Percentiles rank a stretch among this genome's conserved stretches.
Conservation (phyloP, 805 yeast species). For the Pichia scutulata region DNA sequence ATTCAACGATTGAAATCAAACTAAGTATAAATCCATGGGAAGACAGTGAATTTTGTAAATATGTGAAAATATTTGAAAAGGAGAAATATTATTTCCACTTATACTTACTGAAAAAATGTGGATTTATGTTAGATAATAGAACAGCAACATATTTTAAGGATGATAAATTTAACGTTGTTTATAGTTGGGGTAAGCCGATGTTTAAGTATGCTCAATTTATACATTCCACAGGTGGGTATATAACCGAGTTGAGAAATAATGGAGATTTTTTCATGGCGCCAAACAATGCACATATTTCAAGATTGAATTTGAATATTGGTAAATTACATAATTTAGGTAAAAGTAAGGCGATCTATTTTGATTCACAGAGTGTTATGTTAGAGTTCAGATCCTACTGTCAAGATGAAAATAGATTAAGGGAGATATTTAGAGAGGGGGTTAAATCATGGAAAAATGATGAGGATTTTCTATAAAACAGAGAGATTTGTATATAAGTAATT, state of each 20-base stretch:
- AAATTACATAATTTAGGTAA: conserved; percentile 19
- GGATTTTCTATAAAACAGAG: neutral
- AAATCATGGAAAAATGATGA: conserved; percentile 34
- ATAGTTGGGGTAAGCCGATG: conserved; percentile 87
- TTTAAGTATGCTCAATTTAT: conserved; percentile 84
- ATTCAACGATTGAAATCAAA: conserved; percentile 66
- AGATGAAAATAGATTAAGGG: conserved; percentile 38
- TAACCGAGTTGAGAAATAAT: conserved; percentile 76
- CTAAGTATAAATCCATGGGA: conserved; percentile 67
- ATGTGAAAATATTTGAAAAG: conserved; percentile 33
- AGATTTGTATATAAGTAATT: neutral
- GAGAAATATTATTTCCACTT: conserved; percentile 71
- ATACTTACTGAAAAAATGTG: conserved; percentile 58
- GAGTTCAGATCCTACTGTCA: conserved; percentile 58
- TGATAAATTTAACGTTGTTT: conserved; percentile 53
- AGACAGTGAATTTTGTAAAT: conserved; percentile 42
- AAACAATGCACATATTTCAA: conserved; percentile 72
- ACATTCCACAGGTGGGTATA: conserved; percentile 81
- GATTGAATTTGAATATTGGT: conserved; percentile 47
- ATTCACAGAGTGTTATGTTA: conserved; percentile 68
- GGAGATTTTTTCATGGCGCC: conserved; percentile 81
- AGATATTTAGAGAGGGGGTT: conserved; percentile 54
- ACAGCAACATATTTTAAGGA: conserved; percentile 55
- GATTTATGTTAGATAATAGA: conserved; percentile 75
- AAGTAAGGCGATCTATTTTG: conserved; percentile 34